These are phyloP conservation scores for Coemansia sp. DNA, from an alignment of 192 early-diverging fungal species.

Conservation along the genomic window DNA sequence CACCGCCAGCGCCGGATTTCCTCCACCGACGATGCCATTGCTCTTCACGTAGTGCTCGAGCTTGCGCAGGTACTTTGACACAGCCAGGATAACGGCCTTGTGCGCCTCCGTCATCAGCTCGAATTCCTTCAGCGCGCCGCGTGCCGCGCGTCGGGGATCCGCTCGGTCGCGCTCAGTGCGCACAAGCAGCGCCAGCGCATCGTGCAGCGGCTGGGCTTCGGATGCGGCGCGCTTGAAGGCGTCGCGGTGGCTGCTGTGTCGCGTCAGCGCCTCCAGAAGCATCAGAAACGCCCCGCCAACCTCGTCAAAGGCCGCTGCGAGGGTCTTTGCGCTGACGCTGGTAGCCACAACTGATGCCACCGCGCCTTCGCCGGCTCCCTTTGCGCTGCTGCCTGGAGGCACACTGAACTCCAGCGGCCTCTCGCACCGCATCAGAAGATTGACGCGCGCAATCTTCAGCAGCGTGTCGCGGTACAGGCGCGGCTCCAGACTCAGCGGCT, in stretches of 20 bases:
- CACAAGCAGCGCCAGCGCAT: constrained; percentile 20
- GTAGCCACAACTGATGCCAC: constrained; percentile 4
- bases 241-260: constrained; percentile 49
- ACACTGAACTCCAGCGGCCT: constrained; percentile 11
- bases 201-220: constrained; percentile 36
- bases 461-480: constrained; percentile 54
- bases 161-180: neutral
- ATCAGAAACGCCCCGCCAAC: constrained; percentile 41
- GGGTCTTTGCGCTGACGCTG: neutral
- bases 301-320: constrained; percentile 36
- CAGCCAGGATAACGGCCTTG: constrained; percentile 7
- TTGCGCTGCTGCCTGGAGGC: constrained; percentile 2
- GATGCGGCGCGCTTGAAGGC: constrained; percentile 33
- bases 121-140: neutral
- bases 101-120: neutral
- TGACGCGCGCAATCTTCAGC: constrained; percentile 36
- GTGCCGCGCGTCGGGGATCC: neutral
- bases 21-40: neutral
- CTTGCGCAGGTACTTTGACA: constrained; percentile 31
- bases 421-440: constrained; percentile 31
- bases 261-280: constrained; percentile 47
- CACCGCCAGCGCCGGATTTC: neutral
- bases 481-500: constrained; percentile 53
- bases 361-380: neutral
- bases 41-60: constrained; percentile 39